These are phyloP conservation scores for Cyberlindnera euphorbiae DNA, from an alignment of 805 yeast species.

Conservation along the genomic window DNA sequence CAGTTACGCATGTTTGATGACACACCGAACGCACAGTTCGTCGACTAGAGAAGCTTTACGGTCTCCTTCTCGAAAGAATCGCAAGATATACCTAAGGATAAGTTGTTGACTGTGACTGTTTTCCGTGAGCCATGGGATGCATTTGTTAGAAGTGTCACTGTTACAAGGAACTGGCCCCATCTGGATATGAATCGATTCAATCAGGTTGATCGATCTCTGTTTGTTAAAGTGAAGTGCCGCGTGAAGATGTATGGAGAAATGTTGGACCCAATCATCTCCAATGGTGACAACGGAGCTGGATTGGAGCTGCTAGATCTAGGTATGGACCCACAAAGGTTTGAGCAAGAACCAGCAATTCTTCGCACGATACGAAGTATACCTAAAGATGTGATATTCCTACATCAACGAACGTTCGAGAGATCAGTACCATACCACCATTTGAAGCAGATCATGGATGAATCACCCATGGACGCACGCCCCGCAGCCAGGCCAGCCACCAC, in stretches of 20 bases:
- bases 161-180: background rate
- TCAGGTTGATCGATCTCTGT: slow-evolving; percentile 1
- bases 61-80: background rate
- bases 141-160: background rate
- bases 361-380: too few relatives aligned
- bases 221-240: slow-evolving; percentile 6
- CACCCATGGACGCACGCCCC: too few relatives aligned
- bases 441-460: too few relatives aligned
- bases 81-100: slow-evolving; percentile 1
- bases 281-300: background rate
- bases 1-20: slow-evolving; percentile 3
- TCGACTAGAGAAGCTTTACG: background rate
- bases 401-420: too few relatives aligned
- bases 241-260: slow-evolving; percentile 1
- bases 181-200: background rate
- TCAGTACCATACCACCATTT: too few relatives aligned
- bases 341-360: too few relatives aligned
- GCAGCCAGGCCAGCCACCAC: too few relatives aligned
- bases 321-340: background rate
- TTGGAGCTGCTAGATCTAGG: slow-evolving; percentile 1
- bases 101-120: slow-evolving; percentile 1
- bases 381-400: too few relatives aligned
- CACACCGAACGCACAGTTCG: slow-evolving; percentile 1
- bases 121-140: slow-evolving; percentile 3
- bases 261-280: slow-evolving; percentile 5